phyloP scores from a whole-genome alignment of 1,139 yeast genomes.

The Kodamaea anthophila region DNA sequence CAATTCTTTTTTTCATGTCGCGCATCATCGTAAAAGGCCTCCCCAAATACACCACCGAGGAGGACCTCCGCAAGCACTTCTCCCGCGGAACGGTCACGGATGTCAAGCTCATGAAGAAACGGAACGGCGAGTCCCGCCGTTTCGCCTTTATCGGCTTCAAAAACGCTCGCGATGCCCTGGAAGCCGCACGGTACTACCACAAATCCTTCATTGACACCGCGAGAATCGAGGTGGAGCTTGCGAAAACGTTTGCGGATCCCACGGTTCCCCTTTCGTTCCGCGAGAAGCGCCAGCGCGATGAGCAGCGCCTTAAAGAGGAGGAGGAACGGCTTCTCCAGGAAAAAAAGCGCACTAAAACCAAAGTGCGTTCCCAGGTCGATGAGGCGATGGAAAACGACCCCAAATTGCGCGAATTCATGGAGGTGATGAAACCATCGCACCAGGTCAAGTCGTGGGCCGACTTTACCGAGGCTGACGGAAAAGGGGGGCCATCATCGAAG shows the following conservation, averaged over 20 bases:
- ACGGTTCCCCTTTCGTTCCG: constrained; percentile 68
- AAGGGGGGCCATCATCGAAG: constrained; percentile 44
- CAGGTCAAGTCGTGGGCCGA: constrained; percentile 70
- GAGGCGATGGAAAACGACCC: constrained; percentile 59
- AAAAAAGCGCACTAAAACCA: constrained; percentile 34
- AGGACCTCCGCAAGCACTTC: constrained; percentile 65
- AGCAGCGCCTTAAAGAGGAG: constrained; percentile 45
- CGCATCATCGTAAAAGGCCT: constrained; percentile 93
- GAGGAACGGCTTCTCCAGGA: constrained; percentile 48
- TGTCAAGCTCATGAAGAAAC: constrained; percentile 73
- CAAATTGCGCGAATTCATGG: constrained; percentile 71
- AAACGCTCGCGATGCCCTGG: constrained; percentile 63
- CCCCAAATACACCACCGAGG: constrained; percentile 77
- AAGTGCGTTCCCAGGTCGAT: constrained; percentile 36
- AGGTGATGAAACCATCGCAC: constrained; percentile 72
- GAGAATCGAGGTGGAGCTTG: constrained; percentile 69
- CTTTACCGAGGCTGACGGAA: constrained; percentile 52
- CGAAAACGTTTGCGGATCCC: constrained; percentile 82
- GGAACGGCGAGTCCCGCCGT: constrained; percentile 82
- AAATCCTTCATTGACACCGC: constrained; percentile 80
- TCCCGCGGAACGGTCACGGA: constrained; percentile 71
- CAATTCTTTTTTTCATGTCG: constrained; percentile 48
- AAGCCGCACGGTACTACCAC: constrained; percentile 72
- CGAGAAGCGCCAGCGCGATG: constrained; percentile 54
- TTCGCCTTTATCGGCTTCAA: constrained; percentile 92